These are phyloP conservation scores for Aspergillus wentii DNA, from an alignment of 495 filamentous ascomycete genomes.

Conservation along the genomic window DNA sequence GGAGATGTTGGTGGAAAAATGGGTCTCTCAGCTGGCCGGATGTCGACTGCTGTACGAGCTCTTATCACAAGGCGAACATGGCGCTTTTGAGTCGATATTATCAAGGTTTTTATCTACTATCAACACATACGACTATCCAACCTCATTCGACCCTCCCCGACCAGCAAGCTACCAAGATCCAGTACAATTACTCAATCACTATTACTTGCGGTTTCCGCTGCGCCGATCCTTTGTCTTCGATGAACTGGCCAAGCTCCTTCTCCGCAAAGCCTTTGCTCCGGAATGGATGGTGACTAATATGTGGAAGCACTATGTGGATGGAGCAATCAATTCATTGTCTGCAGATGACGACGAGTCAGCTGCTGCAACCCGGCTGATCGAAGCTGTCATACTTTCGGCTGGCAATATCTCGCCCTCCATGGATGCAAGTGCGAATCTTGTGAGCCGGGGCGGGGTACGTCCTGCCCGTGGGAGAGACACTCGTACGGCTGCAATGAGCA, in stretches of 20 bases:
- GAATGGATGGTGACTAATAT: slow-evolving; percentile 44
- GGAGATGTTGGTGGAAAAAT: slow-evolving; percentile 46
- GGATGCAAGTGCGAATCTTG: not conserved
- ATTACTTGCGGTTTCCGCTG: slow-evolving; percentile 15
- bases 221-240: slow-evolving; percentile 32
- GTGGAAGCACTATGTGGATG: slow-evolving; percentile 41
- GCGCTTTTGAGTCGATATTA: slow-evolving; percentile 33
- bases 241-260: slow-evolving; percentile 35
- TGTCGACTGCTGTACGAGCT: slow-evolving; percentile 32
- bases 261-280: slow-evolving; percentile 30
- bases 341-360: slow-evolving; percentile 27
- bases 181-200: slow-evolving; percentile 26
- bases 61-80: slow-evolving; percentile 24
- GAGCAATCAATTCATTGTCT: slow-evolving; percentile 38
- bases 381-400: slow-evolving; percentile 32
- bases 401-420: slow-evolving; percentile 11
- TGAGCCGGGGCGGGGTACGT: not conserved
- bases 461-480: slow-evolving; percentile 9
- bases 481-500: slow-evolving; percentile 11
- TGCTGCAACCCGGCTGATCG: slow-evolving; percentile 34
- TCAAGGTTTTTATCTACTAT: slow-evolving; percentile 26
- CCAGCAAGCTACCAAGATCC: slow-evolving; percentile 20
- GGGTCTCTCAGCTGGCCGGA: slow-evolving; percentile 28
- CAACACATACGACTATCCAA: slow-evolving; percentile 23
- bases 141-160: slow-evolving; percentile 21